Evolutionary conservation across 176 grass and related monocot species (phyloP).

Genomic region (Aegilops speltoides): DNA sequence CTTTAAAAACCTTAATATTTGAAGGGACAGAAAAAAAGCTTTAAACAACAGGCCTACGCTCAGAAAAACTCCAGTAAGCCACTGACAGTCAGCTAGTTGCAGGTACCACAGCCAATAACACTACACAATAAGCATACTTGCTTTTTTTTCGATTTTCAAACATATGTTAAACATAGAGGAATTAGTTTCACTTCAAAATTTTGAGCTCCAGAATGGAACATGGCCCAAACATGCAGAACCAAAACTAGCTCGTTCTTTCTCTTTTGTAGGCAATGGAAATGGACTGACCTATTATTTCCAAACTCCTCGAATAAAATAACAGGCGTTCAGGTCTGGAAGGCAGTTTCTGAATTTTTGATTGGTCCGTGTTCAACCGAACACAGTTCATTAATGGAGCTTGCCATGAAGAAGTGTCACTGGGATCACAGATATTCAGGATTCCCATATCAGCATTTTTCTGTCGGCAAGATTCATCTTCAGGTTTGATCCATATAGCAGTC

Average conservation of each 20-base stretch:
- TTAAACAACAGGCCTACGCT: not conserved
- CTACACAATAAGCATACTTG: not conserved
- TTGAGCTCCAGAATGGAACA: conserved; percentile 10
- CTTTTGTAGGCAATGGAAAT: conserved; percentile 27
- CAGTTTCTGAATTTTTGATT: conserved; percentile 55
- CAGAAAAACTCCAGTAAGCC: not conserved
- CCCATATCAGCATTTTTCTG: conserved; percentile 70
- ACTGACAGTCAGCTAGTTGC: not conserved
- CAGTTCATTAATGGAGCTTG: conserved; percentile 80
- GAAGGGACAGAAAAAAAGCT: not conserved
- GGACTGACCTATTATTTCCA: conserved; percentile 83
- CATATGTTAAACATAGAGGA: not conserved
- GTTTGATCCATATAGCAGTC: conserved; percentile 95
- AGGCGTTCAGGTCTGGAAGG: conserved; percentile 68
- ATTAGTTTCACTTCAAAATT: not conserved
- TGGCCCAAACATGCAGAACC: conserved; percentile 20
- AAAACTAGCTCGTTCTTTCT: not conserved
- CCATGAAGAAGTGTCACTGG: conserved; percentile 57
- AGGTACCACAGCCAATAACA: not conserved
- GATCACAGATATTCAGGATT: conserved; percentile 62
- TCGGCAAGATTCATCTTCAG: conserved; percentile 63
- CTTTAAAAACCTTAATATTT: not conserved
- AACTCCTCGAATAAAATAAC: conserved; percentile 80
- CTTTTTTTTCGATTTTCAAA: not conserved
- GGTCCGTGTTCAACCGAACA: conserved; percentile 49